phyloP scores from a whole-genome alignment of 2,329 filamentous ascomycete genomes.

The Colletotrichum falcatum region DNA sequence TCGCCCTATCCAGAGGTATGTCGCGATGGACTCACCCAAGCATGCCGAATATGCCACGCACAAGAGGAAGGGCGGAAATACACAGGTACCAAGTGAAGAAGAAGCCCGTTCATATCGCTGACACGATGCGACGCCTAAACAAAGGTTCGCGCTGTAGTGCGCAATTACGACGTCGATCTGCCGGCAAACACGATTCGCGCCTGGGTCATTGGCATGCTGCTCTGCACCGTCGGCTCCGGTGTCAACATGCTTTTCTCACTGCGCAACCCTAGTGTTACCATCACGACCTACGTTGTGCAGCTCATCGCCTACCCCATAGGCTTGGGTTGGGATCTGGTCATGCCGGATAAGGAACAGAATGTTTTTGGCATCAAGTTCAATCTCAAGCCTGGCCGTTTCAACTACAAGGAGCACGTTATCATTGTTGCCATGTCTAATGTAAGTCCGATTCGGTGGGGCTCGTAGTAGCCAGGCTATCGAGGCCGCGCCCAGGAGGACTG shows the following conservation, averaged over 20 bases:
- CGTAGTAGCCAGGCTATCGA: constrained; percentile 5
- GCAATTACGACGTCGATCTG: constrained; percentile 73
- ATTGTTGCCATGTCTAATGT: constrained; percentile 75
- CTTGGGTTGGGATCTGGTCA: constrained; percentile 64
- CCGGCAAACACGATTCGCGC: constrained; percentile 74
- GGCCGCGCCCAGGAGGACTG: constrained; percentile 1
- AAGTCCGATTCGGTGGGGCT: constrained; percentile 45
- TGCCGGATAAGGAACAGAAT: constrained; percentile 65
- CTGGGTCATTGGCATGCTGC: constrained; percentile 71
- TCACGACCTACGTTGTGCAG: constrained; percentile 73
- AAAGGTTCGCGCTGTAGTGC: constrained; percentile 73
- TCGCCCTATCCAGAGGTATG: constrained; percentile 75
- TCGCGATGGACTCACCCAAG: not conserved
- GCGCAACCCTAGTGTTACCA: constrained; percentile 68
- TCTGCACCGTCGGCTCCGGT: constrained; percentile 72
- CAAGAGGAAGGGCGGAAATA: not conserved
- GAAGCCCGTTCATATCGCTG: constrained; percentile 21
- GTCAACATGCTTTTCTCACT: constrained; percentile 72
- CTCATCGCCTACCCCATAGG: constrained; percentile 71
- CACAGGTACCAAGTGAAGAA: not conserved
- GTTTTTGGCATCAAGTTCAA: constrained; percentile 67
- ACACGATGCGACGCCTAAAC: constrained; percentile 23
- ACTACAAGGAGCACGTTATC: constrained; percentile 71
- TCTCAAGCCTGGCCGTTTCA: constrained; percentile 68
- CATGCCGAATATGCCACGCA: not conserved